Base-by-base conservation (phyloP, 2,329 filamentous ascomycete genomes). In the Coniosporium tulheliwenetii region DNA sequence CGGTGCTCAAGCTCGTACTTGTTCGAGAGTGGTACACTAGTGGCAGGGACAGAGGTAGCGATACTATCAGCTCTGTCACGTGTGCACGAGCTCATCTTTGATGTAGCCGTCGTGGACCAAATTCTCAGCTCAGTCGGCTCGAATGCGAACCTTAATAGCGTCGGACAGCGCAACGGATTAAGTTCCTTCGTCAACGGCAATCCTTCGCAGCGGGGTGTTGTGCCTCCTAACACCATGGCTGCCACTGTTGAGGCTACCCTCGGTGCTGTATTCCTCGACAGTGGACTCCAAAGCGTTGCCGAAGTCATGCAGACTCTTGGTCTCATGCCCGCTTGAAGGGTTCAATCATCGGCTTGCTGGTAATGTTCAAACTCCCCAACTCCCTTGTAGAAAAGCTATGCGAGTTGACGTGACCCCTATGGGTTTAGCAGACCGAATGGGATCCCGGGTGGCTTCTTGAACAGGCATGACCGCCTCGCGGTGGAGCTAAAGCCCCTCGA, bases 11-110 rank as follows among this genome's bases (percentile, higher is more conserved):
- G 10, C 38, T 40, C 30, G 38, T 44, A 10, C 35, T 49, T 8
- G 26, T 45, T 5, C 40, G 46, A 7, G 39, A 42, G 10, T 48
- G 47, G 45, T 49, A 49, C 36, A 33, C 44, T 15, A 41, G 16
- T 7, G 44, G 37, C 12, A 37, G 36, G 3, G 32, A 34, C 7
- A 47, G 42, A 41, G 45, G 45, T 47, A 19, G 3, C 14, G 32
- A 5, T 35, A 7, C 19, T 7, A 26, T 7, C 19, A 26, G 3
- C 7, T 3, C 32, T 35, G 12, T 8, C 12, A 3, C 5, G 12
- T n/a, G 12, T 15, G 8, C 3, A 35, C 3, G 8, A 35, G 32
- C 32, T 35, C 32, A 35, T n/a, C 3, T n/a, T 3, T 35, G 12
- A 35, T n/a, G 3, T 8, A 35, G 14, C 3, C 3, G 8, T n/a